phyloP scores from a whole-genome alignment of 345 rosid genomes.

The Euphorbia tirucalli region DNA sequence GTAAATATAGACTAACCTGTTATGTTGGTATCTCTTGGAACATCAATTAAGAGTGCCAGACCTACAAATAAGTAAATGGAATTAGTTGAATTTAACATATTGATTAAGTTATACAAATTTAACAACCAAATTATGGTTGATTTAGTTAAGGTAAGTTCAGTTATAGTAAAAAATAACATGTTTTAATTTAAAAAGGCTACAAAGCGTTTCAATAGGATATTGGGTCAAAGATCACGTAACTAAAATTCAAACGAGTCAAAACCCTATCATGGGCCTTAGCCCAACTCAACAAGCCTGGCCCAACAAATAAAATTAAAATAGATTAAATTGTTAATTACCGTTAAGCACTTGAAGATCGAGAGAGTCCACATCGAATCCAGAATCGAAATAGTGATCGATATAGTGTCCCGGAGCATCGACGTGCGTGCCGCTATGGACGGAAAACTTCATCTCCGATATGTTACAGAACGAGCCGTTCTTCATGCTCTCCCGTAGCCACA shows the following conservation, averaged over 20 bases:
- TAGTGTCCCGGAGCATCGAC: slow-evolving; percentile 86
- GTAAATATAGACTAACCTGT: slow-evolving; percentile 47
- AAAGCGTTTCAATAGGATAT: too few relatives aligned
- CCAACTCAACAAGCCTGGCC: not conserved
- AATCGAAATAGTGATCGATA: slow-evolving; percentile 66
- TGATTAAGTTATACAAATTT: too few relatives aligned
- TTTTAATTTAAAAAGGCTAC: too few relatives aligned
- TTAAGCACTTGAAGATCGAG: slow-evolving; percentile 59
- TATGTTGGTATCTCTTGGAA: slow-evolving; percentile 55
- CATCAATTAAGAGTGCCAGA: slow-evolving; percentile 59
- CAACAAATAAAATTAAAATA: too few relatives aligned
- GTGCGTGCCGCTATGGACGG: slow-evolving; percentile 81
- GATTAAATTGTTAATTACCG: slow-evolving; percentile 26
- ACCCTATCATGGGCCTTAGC: too few relatives aligned
- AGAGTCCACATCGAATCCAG: slow-evolving; percentile 80
- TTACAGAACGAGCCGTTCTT: slow-evolving; percentile 80
- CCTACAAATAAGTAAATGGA: slow-evolving; percentile 24
- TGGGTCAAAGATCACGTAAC: too few relatives aligned
- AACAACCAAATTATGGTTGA: too few relatives aligned
- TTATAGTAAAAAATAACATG: too few relatives aligned
- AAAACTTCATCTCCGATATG: slow-evolving; percentile 64
- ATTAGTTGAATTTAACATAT: not conserved
- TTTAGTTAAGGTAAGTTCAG: too few relatives aligned
- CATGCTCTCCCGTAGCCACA: slow-evolving; percentile 66
- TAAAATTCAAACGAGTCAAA: too few relatives aligned